Conservation (phyloP, 2,329 filamentous ascomycete genomes). For the Colletotrichum chlorophyti region DNA sequence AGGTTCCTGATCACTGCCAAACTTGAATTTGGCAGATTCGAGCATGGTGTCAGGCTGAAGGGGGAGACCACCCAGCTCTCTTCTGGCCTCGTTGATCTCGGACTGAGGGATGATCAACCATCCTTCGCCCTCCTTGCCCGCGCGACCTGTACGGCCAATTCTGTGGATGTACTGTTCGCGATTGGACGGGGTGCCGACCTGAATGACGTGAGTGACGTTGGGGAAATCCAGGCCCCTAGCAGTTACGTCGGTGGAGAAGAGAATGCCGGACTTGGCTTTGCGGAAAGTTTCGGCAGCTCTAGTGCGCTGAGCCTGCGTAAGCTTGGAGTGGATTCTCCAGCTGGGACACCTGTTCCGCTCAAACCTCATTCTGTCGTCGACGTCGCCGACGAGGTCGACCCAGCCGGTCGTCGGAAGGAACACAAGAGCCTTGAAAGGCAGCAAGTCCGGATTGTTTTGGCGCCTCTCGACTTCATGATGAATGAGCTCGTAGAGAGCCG, state of each 20-base stretch:
- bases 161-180: conserved; percentile 80
- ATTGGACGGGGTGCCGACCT: conserved; percentile 69
- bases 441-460: conserved; percentile 43
- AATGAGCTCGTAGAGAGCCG: conserved; percentile 78
- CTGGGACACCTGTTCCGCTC: conserved; percentile 53
- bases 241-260: conserved; percentile 82
- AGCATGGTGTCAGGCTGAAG: conserved; percentile 62
- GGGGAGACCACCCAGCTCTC: conserved; percentile 64
- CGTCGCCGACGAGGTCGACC: conserved; percentile 68
- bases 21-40: conserved; percentile 57
- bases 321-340: conserved; percentile 78
- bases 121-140: conserved; percentile 75
- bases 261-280: conserved; percentile 62
- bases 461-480: conserved; percentile 61
- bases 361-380: conserved; percentile 41
- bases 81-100: conserved; percentile 56
- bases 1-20: conserved; percentile 32
- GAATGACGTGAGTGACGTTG: conserved; percentile 79
- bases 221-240: conserved; percentile 87
- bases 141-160: conserved; percentile 78
- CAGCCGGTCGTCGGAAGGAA: conserved; percentile 85
- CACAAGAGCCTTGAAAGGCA: conserved; percentile 93
- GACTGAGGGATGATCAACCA: conserved; percentile 68
- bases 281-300: conserved; percentile 77
- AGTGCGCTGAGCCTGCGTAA: conserved; percentile 75